Evolutionary conservation across 1,284 basidiomycete genomes (phyloP).

Genomic region (Cutaneotrichosporon sp.): DNA sequence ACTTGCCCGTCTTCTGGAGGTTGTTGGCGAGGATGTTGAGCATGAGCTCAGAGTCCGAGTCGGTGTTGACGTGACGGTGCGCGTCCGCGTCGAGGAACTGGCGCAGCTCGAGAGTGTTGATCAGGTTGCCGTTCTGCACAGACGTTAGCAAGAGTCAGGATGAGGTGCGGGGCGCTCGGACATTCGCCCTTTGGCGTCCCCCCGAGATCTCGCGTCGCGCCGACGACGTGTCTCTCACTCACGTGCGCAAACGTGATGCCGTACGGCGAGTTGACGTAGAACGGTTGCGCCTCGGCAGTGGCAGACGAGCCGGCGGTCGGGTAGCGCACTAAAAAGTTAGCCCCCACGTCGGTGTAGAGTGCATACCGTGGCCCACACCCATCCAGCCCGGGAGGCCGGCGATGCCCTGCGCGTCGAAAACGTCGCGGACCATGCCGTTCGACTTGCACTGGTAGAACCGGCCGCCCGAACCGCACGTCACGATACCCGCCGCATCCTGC

Average conservation of each 20-base stretch:
- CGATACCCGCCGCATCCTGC: conserved; percentile 96
- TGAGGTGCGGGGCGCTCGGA: neutral
- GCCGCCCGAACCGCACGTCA: conserved; percentile 92
- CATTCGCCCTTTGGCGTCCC: neutral
- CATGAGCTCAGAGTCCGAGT: conserved; percentile 94
- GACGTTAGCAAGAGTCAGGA: neutral
- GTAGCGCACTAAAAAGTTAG: conserved; percentile 68
- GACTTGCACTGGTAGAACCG: conserved; percentile 98
- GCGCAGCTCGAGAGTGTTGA: conserved; percentile 81
- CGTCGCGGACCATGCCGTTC: conserved; percentile 99
- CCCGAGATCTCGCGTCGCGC: neutral
- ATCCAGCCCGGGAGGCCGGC: conserved; percentile 81
- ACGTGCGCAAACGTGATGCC: conserved; percentile 98
- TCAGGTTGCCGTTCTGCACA: conserved; percentile 90
- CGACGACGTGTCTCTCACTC: conserved; percentile 37
- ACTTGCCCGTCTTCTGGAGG: conserved; percentile 96
- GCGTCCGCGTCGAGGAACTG: conserved; percentile 93
- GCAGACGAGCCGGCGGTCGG: conserved; percentile 97
- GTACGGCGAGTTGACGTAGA: conserved; percentile 95
- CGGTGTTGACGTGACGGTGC: conserved; percentile 98
- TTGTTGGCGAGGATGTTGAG: conserved; percentile 98
- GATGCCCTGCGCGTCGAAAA: conserved; percentile 80
- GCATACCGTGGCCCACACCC: conserved; percentile 93
- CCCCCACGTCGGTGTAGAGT: neutral
- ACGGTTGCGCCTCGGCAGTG: conserved; percentile 97